These are phyloP conservation scores for Tylopilus microsporus DNA, from an alignment of 1,284 basidiomycete species.

Conservation along the genomic window DNA sequence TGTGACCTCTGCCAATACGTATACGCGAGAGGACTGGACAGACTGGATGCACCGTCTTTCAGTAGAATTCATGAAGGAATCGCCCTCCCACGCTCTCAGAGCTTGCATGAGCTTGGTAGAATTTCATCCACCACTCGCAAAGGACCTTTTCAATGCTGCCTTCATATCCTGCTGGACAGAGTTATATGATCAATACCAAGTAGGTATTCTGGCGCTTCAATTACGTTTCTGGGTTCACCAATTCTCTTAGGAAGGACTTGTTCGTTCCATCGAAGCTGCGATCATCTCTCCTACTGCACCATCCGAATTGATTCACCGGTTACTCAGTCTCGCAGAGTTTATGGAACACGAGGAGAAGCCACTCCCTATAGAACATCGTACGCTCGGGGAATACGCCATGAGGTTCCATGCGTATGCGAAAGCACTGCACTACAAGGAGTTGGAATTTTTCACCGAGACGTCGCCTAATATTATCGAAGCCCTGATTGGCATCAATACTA, in stretches of 20 bases:
- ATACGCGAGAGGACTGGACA: constrained; percentile 86
- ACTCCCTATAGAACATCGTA: constrained; percentile 89
- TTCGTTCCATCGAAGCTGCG: constrained; percentile 85
- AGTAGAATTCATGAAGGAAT: constrained; percentile 97
- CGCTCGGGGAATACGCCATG: constrained; percentile 90
- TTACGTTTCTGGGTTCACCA: constrained; percentile 1
- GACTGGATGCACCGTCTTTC: constrained; percentile 95
- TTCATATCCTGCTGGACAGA: constrained; percentile 98
- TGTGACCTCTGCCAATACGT: constrained; percentile 70
- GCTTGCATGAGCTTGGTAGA: constrained; percentile 95
- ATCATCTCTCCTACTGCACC: constrained; percentile 80
- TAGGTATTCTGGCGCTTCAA: constrained; percentile 32
- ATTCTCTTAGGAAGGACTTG: constrained; percentile 76
- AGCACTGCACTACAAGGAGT: constrained; percentile 97
- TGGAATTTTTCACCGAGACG: constrained; percentile 92
- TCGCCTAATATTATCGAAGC: constrained; percentile 89
- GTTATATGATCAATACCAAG: constrained; percentile 94
- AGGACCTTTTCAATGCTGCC: constrained; percentile 96
- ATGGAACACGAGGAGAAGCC: constrained; percentile 99
- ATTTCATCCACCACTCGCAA: constrained; percentile 85
- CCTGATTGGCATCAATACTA: constrained; percentile 95
- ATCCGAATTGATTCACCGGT: constrained; percentile 87
- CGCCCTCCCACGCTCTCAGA: constrained; percentile 93
- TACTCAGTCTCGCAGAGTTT: constrained; percentile 97
- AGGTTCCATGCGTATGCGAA: constrained; percentile 97